phyloP scores from a whole-genome alignment of 2,329 filamentous ascomycete genomes.

The Lomentospora prolificans region DNA sequence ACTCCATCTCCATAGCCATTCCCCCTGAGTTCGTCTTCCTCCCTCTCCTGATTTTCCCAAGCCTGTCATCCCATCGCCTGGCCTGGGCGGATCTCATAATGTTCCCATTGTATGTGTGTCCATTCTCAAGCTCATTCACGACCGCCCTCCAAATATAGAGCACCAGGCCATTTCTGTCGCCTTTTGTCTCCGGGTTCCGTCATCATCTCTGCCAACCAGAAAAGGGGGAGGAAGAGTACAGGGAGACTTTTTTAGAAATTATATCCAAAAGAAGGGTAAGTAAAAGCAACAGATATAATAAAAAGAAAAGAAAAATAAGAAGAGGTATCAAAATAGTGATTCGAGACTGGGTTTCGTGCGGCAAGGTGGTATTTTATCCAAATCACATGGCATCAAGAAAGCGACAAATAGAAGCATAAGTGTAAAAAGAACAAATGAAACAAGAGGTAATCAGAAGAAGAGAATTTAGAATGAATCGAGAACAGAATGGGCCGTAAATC shows the following conservation, averaged over 20 bases:
- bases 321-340: constrained; percentile 2
- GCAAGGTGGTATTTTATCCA: neutral
- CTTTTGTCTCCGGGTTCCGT: neutral
- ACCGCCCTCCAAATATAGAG: neutral
- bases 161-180: neutral
- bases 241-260: neutral
- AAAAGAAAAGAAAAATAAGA: constrained; percentile 2
- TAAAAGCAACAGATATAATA: neutral
- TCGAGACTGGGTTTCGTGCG: neutral
- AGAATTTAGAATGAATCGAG: neutral
- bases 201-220: neutral
- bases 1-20: neutral
- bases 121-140: neutral
- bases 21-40: neutral
- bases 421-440: neutral
- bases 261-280: neutral
- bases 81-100: neutral
- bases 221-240: neutral
- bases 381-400: constrained; percentile 3
- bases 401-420: neutral
- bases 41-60: neutral
- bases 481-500: neutral
- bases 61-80: no score
- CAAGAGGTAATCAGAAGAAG: constrained; percentile 4
- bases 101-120: neutral